Evolutionary conservation across 1,284 basidiomycete genomes (phyloP), one percentile per base, ranked within the genome.

Genomic region (Trichosporon inkin): DNA sequence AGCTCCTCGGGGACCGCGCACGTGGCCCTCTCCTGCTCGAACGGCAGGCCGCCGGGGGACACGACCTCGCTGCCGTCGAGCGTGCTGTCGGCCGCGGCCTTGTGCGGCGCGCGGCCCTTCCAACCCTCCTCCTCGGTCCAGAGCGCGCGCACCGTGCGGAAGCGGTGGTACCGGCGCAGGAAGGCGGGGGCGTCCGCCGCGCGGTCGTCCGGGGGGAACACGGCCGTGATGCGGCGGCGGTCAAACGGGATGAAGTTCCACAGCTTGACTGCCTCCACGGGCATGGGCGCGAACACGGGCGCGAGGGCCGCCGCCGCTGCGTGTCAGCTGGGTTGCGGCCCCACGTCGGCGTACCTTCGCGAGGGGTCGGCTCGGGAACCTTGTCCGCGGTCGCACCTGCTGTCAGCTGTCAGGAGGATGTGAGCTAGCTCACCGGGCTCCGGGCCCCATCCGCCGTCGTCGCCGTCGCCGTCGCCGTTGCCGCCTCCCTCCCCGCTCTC

Each of bases 71-170:
- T 49, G 16, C 44, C 44, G 44, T 49, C 44, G 22, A 49, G 44
- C 16, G 44, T 49, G 24, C 16, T 32, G 44, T 49, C 44, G 22
- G 14, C 24, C 8, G 44, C 44, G 16, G 44, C 44, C 44, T 49
- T 49, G 44, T 49, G 44, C 44, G 44, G 44, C 13, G 39, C 44
- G 3, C 40, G 53, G 6, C 34, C 17, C 17, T 22, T 55, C 54
- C 40, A 28, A 0, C 47, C 34, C 20, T 74, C 73, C 11, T 69
- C 65, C 10, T 57, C 32, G 2, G 70, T 71, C 70, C 70, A 72
- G 0, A 70, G 70, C 0, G 71, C 68, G 0, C 68, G 65, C 6
- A 56, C 66, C 4, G 75, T 76, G 39, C 67, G 56, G 5, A 76
- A 19, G 6, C 67, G 67, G 41, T 62, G 56, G 24, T 65, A 62